phyloP scores from a whole-genome alignment of 257 asterid genomes.

The Hygrophila difformis region DNA sequence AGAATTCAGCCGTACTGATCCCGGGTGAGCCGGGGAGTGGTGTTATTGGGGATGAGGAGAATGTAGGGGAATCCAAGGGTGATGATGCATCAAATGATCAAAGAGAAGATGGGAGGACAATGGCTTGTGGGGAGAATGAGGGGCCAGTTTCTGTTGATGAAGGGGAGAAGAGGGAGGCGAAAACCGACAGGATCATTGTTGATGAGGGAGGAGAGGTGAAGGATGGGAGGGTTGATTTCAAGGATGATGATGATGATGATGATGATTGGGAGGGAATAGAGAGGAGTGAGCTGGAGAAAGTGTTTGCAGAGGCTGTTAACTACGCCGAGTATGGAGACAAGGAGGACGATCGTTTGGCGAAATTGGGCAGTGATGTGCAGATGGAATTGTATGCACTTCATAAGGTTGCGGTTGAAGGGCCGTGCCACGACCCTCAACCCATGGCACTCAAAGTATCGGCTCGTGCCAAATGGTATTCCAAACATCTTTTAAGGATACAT shows the following conservation, averaged over 20 bases:
- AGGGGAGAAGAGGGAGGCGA: too few species aligned
- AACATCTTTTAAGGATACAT: constrained; percentile 2
- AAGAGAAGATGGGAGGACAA: constrained; percentile 6
- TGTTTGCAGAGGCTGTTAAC: constrained; percentile 66
- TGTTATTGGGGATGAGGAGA: constrained; percentile 7
- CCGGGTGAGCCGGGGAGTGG: too few species aligned
- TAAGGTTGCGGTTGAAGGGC: constrained; percentile 77
- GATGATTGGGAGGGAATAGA: constrained; percentile 97
- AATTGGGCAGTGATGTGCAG: constrained; percentile 40
- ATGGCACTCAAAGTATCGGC: constrained; percentile 68
- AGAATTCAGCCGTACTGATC: too few species aligned
- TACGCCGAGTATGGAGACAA: constrained; percentile 48
- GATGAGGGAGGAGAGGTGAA: constrained; percentile 6
- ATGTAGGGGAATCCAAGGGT: constrained; percentile 4
- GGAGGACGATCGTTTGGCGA: constrained; percentile 27
- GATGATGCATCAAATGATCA: constrained; percentile 7
- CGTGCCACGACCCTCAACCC: constrained; percentile 73
- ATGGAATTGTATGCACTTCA: constrained; percentile 72
- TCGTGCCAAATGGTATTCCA: constrained; percentile 79
- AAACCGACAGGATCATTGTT: too few species aligned
- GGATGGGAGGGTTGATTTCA: constrained; percentile 14
- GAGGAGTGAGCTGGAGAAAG: constrained; percentile 79
- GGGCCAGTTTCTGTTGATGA: too few species aligned
- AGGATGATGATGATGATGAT: too few species aligned
- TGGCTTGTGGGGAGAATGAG: neutral